A percentile compares a stretch with the other conserved stretches of the same genome.
Conservation (phyloP, 1,139 yeast species). For the Candida sanyaensis region DNA sequence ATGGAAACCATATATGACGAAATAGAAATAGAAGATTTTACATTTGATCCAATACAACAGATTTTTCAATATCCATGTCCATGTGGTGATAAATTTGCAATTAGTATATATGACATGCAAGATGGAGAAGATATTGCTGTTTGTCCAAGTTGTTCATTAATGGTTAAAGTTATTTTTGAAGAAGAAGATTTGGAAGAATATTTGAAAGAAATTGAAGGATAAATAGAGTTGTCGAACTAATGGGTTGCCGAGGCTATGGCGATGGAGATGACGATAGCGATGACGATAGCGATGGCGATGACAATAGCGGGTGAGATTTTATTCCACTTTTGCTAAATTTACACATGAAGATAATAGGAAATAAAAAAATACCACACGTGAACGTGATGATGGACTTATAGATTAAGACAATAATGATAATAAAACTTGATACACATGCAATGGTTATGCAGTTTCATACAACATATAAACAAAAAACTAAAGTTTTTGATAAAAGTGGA, state of each 20-base stretch:
- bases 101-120: slow-evolving; percentile 76
- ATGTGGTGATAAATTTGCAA: slow-evolving; percentile 94
- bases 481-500: too few relatives aligned
- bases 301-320: too few relatives aligned
- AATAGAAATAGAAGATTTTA: slow-evolving; percentile 95
- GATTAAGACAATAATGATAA: neutral
- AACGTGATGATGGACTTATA: too few relatives aligned
- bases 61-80: slow-evolving; percentile 96
- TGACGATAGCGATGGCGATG: too few relatives aligned
- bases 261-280: too few relatives aligned
- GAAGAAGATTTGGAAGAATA: slow-evolving; percentile 45
- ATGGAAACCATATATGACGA: slow-evolving; percentile 82
- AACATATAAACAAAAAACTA: too few relatives aligned
- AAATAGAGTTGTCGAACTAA: neutral
- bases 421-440: neutral
- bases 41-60: slow-evolving; percentile 78
- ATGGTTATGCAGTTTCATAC: too few relatives aligned
- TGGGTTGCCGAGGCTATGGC: too few relatives aligned
- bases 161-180: slow-evolving; percentile 91
- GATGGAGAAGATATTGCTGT: slow-evolving; percentile 96
- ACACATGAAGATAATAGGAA: too few relatives aligned
- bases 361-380: too few relatives aligned
- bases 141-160: slow-evolving; percentile 93
- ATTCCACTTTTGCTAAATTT: too few relatives aligned
- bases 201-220: slow-evolving; percentile 19